A percentile compares a stretch with the other conserved stretches of the same genome.
Conservation (phyloP, 2,329 filamentous ascomycete genomes). For the Aspergillus costaricaensis region DNA sequence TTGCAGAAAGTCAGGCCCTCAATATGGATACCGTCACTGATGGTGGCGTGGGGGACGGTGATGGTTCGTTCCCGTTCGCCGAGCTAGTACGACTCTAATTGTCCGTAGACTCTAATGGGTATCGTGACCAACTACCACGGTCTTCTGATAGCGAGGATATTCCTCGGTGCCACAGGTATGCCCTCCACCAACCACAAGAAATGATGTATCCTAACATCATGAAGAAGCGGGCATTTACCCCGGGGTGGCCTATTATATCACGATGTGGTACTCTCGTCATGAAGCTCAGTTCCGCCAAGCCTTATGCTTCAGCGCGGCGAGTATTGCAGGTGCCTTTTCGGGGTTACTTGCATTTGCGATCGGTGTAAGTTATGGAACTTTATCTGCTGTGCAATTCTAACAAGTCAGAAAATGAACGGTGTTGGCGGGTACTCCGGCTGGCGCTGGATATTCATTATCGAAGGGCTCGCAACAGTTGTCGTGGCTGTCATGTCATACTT, state of each 20-base stretch:
- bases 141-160: slow-evolving; percentile 50
- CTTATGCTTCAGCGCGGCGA: slow-evolving; percentile 51
- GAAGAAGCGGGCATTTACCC: slow-evolving; percentile 46
- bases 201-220: neutral
- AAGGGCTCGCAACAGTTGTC: slow-evolving; percentile 50
- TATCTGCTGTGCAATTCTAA: neutral
- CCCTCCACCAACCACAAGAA: too few species aligned
- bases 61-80: slow-evolving; percentile 28
- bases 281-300: slow-evolving; percentile 48
- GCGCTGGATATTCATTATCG: slow-evolving; percentile 55
- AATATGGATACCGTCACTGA: slow-evolving; percentile 32
- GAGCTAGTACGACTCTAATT: neutral
- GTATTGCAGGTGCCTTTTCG: slow-evolving; percentile 55
- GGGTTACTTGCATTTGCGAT: slow-evolving; percentile 56
- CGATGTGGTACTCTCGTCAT: slow-evolving; percentile 49
- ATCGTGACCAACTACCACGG: slow-evolving; percentile 50
- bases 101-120: slow-evolving; percentile 49
- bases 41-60: slow-evolving; percentile 50
- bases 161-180: slow-evolving; percentile 41
- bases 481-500: slow-evolving; percentile 48
- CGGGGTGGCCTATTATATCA: slow-evolving; percentile 49
- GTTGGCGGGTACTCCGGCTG: slow-evolving; percentile 50
- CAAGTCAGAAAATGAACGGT: slow-evolving; percentile 50
- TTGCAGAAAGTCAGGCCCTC: slow-evolving; percentile 32
- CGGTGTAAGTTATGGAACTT: slow-evolving; percentile 34